Percentiles rank a stretch among this genome's conserved stretches.
phyloP scores from a whole-genome alignment of 1,284 basidiomycete species.

The Ustilago shanxiensis region DNA sequence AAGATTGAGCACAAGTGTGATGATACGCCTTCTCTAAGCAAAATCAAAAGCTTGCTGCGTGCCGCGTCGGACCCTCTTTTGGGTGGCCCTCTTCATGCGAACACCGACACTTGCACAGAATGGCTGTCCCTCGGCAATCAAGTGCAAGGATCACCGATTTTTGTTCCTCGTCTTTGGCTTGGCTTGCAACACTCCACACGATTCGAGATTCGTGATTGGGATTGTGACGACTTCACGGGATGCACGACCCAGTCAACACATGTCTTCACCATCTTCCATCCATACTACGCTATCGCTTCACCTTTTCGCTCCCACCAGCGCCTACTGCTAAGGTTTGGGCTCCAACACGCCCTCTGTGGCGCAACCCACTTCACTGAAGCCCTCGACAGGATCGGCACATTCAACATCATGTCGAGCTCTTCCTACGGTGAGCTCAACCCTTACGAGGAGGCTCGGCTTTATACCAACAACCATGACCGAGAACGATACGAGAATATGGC shows the following conservation, averaged over 20 bases:
- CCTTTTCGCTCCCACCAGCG: neutral
- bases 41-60: neutral
- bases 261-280: neutral
- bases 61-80: conserved; percentile 9
- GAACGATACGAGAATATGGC: conserved; percentile 89
- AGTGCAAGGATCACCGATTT: neutral
- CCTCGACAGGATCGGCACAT: neutral
- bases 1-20: conserved; percentile 4
- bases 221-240: neutral
- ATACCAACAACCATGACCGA: conserved; percentile 87
- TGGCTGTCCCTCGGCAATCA: neutral
- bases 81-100: neutral
- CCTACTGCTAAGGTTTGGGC: neutral
- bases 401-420: conserved; percentile 32
- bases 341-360: neutral
- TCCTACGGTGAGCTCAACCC: conserved; percentile 52
- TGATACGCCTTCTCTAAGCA: neutral
- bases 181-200: conserved; percentile 1
- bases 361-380: neutral
- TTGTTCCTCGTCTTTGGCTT: too few species aligned
- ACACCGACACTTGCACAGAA: neutral
- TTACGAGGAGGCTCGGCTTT: conserved; percentile 84
- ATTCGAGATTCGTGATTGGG: neutral
- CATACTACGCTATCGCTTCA: neutral
- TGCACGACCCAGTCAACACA: neutral